These are phyloP conservation scores for Ogataea salicorniae DNA, from an alignment of 805 yeast genomes.

Conservation along the genomic window DNA sequence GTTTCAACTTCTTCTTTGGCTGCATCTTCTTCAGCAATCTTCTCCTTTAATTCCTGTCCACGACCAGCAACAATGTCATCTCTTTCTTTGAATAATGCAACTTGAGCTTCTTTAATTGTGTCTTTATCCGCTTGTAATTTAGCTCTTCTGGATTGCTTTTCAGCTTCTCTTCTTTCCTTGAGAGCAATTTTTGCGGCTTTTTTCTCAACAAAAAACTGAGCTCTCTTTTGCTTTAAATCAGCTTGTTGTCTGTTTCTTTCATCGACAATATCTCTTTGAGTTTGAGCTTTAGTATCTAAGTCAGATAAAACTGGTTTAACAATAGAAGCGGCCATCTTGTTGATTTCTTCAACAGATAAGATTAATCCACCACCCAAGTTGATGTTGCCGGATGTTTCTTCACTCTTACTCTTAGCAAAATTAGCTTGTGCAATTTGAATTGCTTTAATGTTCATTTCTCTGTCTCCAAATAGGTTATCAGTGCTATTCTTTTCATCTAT, in stretches of 20 bases:
- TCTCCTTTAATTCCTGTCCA: constrained; percentile 37
- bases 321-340: constrained; percentile 69
- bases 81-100: constrained; percentile 34
- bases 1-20: constrained; percentile 37
- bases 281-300: constrained; percentile 61
- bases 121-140: constrained; percentile 46
- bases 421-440: constrained; percentile 70
- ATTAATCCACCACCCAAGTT: constrained; percentile 86
- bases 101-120: constrained; percentile 40
- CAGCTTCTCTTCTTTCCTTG: constrained; percentile 29
- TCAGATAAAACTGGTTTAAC: constrained; percentile 82
- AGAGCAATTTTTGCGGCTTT: constrained; percentile 34
- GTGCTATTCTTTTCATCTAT: constrained; percentile 24
- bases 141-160: constrained; percentile 36
- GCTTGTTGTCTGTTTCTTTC: constrained; percentile 35
- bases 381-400: constrained; percentile 45
- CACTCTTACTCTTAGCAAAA: constrained; percentile 46
- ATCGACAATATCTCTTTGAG: constrained; percentile 58
- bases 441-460: constrained; percentile 59
- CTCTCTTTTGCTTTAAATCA: constrained; percentile 37
- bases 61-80: constrained; percentile 38
- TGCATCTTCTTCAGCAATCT: constrained; percentile 35
- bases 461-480: constrained; percentile 23
- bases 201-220: constrained; percentile 33
- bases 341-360: constrained; percentile 70